Evolutionary conservation across 2,329 filamentous ascomycete genomes (phyloP).

Genomic region (Aspergillus proliferans): DNA sequence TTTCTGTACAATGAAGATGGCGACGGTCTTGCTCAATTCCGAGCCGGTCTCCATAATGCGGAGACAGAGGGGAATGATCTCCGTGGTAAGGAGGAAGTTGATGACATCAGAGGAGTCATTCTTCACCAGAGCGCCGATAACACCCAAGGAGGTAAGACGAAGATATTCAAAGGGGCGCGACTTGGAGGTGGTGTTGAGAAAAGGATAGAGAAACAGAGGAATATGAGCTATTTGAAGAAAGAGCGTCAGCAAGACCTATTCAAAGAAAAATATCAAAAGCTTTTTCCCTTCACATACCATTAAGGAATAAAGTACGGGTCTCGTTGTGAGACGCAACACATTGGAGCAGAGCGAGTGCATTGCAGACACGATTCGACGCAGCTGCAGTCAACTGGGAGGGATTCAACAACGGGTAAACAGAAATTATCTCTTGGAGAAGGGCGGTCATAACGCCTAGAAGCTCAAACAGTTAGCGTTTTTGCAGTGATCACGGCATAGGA

Average conservation of each 20-base stretch:
- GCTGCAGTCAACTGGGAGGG: conserved; percentile 94
- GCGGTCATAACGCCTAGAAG: conserved; percentile 89
- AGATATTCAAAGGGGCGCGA: conserved; percentile 96
- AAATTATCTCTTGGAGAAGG: conserved; percentile 95
- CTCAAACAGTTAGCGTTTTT: conserved; percentile 17
- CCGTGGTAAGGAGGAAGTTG: conserved; percentile 95
- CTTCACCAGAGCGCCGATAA: conserved; percentile 95
- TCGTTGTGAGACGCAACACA: conserved; percentile 98
- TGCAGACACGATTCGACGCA: conserved; percentile 96
- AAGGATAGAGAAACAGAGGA: conserved; percentile 93
- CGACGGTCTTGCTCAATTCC: conserved; percentile 96
- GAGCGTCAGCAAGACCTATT: conserved; percentile 3
- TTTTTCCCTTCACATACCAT: conserved; percentile 53
- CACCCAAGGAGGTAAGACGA: conserved; percentile 87
- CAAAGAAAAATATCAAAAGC: conserved; percentile 7
- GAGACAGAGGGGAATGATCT: conserved; percentile 95
- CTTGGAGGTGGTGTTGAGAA: conserved; percentile 97
- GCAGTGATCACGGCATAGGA: background rate
- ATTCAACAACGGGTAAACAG: conserved; percentile 92
- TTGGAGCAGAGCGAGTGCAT: conserved; percentile 88
- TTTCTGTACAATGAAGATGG: conserved; percentile 99
- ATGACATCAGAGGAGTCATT: conserved; percentile 98
- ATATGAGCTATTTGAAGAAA: conserved; percentile 66
- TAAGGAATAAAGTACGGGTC: conserved; percentile 86
- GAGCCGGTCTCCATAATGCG: conserved; percentile 99